These are phyloP conservation scores for Hericium rajendrae DNA, from an alignment of 768 basidiomycete genomes.

Conservation along the genomic window DNA sequence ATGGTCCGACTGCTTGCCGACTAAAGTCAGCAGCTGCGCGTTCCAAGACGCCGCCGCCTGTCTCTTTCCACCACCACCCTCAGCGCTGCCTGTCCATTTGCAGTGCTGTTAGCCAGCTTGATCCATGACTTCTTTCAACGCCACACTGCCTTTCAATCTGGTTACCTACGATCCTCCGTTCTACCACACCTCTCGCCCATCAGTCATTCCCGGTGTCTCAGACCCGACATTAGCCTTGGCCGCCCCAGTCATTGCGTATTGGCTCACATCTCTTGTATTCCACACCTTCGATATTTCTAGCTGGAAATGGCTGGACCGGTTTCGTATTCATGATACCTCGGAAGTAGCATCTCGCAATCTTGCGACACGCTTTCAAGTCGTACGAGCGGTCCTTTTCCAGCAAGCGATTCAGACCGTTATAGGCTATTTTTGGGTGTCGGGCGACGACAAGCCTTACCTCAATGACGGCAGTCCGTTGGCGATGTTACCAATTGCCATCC, in stretches of 20 bases:
- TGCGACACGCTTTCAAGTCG: constrained; percentile 60
- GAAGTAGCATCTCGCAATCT: constrained; percentile 72
- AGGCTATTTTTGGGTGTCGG: constrained; percentile 58
- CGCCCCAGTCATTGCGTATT: constrained; percentile 76
- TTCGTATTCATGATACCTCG: constrained; percentile 79
- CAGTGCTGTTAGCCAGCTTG: no score
- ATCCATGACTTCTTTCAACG: background rate
- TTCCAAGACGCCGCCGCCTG: no score
- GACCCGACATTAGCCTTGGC: constrained; percentile 67
- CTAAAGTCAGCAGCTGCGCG: no score
- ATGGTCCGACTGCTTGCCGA: no score
- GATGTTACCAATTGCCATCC: no score
- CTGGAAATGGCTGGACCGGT: constrained; percentile 71
- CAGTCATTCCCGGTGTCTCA: constrained; percentile 46
- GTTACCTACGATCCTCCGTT: constrained; percentile 29
- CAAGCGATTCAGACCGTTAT: constrained; percentile 76
- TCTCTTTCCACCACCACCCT: no score
- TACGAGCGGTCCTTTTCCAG: constrained; percentile 77
- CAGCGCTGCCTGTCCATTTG: no score
- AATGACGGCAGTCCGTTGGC: no score
- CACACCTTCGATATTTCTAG: constrained; percentile 69
- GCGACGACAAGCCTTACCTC: constrained; percentile 12
- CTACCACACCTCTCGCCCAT: constrained; percentile 40
- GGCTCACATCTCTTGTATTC: constrained; percentile 73
- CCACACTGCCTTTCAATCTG: background rate